Base-by-base conservation (phyloP, 2,329 filamentous ascomycete species). In the Xylaria digitata region DNA sequence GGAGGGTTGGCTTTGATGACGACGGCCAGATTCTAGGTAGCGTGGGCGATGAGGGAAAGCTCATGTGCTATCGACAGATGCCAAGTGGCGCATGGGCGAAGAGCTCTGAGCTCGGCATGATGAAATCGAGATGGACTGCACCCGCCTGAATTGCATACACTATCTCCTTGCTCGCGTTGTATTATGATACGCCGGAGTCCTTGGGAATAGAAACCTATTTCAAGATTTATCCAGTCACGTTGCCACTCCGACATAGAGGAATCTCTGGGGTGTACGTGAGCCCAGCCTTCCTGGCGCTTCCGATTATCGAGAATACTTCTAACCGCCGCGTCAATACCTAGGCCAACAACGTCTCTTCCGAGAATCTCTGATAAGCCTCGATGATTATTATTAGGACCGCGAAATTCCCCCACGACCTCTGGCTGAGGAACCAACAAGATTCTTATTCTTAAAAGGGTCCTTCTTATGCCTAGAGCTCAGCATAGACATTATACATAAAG, bases 21-120 rank as follows among this genome's bases (percentile, higher is more conserved):
- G 84, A 88, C 81, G 91, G 91, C 4, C 90, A 93, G 77, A 85
- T 94, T 13, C 81, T 95, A 7, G 89, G 92, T 1, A 91, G 89
- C 46, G 92, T 91, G 1, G 92, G 92, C 2, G 92, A 95, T 70
- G 91, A 94, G 76, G 92, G 91, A 11, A 87, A 84, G 75, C 75
- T 90, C 65, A 79, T 89, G 73, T 87, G 88, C 68, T 90, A 88
- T 75, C 83, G 88, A 15, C 87, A 89, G 77, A 83, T 81, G 48
- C 86, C 87, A 0, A 84, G 84, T 65, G 87, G 87, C 0, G 74
- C 80, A 8, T 89, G 87, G 87, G 84, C 83, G 0, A 87, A 87
- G 78, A 89, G 86, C 73, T 85, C 86, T 0, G 86, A 89, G 78
- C 76, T 89, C 70, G 82, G 82, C 40, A 86, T 89, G 78, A 82